Evolutionary conservation across 2,329 filamentous ascomycete genomes (phyloP).

Genomic region (Cladosporium velox): DNA sequence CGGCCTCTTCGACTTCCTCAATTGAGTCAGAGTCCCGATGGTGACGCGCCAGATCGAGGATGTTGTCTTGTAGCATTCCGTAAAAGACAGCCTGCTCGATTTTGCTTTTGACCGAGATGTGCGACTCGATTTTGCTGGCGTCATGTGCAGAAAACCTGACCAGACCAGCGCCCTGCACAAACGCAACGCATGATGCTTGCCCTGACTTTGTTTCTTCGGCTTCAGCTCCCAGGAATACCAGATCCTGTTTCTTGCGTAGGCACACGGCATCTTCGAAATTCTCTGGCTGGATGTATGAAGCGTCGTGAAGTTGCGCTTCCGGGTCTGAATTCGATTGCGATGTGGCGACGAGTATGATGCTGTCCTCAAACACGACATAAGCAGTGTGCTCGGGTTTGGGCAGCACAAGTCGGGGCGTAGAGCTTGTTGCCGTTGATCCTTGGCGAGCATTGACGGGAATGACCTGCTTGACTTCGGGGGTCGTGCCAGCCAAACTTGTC

Average conservation of each 20-base stretch:
- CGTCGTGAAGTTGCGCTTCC: constrained; percentile 72
- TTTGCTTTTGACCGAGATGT: constrained; percentile 80
- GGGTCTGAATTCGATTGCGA: constrained; percentile 64
- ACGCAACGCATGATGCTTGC: constrained; percentile 49
- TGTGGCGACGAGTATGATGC: constrained; percentile 76
- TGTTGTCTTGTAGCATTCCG: constrained; percentile 73
- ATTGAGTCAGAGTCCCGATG: constrained; percentile 64
- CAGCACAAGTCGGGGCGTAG: constrained; percentile 67
- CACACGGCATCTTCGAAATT: constrained; percentile 86
- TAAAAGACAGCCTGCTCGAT: constrained; percentile 95
- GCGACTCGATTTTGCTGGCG: constrained; percentile 56
- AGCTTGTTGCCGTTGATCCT: constrained; percentile 1
- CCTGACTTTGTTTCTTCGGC: constrained; percentile 47
- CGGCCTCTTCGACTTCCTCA: constrained; percentile 73
- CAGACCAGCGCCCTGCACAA: constrained; percentile 60
- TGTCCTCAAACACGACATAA: constrained; percentile 77
- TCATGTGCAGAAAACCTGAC: constrained; percentile 56
- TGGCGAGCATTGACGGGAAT: constrained; percentile 13
- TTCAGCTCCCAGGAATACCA: constrained; percentile 53
- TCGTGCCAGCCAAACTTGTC: constrained; percentile 59
- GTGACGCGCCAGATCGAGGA: constrained; percentile 78
- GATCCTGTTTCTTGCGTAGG: constrained; percentile 59
- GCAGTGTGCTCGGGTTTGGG: constrained; percentile 78
- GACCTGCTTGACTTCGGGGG: constrained; percentile 55
- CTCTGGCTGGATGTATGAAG: constrained; percentile 63